phyloP scores from a whole-genome alignment of 2,329 filamentous ascomycete genomes.

The Aspergillus sp. region DNA sequence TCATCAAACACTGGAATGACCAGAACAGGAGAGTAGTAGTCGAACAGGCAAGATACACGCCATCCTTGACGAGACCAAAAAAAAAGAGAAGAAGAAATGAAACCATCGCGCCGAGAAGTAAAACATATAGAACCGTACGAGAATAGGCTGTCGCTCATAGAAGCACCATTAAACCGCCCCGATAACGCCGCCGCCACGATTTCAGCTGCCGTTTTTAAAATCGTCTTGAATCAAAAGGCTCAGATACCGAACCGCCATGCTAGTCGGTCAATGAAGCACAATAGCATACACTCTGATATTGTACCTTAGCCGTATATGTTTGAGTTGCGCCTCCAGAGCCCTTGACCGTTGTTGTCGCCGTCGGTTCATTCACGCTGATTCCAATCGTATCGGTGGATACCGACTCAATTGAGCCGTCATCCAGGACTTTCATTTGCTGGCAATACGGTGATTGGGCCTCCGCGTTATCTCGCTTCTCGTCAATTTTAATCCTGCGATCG shows the following conservation, averaged over 20 bases:
- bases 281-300: constrained; percentile 37
- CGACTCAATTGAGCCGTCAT: constrained; percentile 46
- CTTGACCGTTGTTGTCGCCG: constrained; percentile 35
- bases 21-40: constrained; percentile 9
- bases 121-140: constrained; percentile 14
- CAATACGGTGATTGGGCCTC: constrained; percentile 56
- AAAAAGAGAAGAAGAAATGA: constrained; percentile 1
- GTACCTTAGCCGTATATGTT: constrained; percentile 37
- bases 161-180: constrained; percentile 11
- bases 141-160: constrained; percentile 24
- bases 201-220: background rate
- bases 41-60: constrained; percentile 15
- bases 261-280: constrained; percentile 38
- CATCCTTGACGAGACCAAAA: constrained; percentile 2
- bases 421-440: constrained; percentile 62
- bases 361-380: constrained; percentile 37
- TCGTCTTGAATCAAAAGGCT: background rate
- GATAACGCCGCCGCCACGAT: constrained; percentile 22
- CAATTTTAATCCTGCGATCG: constrained; percentile 64
- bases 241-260: background rate
- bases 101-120: constrained; percentile 15
- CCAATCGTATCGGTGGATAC: constrained; percentile 29
- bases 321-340: constrained; percentile 25
- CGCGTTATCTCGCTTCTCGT: constrained; percentile 58
- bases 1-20: constrained; percentile 5